phyloP scores from a whole-genome alignment of 148 eudicot genomes.

The Polygonum aviculare region DNA sequence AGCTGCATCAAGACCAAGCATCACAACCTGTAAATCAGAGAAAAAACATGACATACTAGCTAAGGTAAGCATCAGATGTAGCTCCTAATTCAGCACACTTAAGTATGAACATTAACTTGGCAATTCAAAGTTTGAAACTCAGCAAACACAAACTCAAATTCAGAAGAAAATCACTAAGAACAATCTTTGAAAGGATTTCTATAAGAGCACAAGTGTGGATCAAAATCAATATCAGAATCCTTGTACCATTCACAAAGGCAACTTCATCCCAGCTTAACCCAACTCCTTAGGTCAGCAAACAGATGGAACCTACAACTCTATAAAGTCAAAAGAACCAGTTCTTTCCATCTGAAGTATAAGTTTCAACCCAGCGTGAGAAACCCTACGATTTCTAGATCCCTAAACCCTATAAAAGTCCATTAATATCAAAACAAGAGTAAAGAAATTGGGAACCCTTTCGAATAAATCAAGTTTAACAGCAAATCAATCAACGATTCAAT shows the following conservation, averaged over 20 bases:
- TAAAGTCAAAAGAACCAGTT: background rate
- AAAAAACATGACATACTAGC: background rate
- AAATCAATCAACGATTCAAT: background rate
- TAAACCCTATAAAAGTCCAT: background rate
- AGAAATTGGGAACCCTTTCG: background rate
- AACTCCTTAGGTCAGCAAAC: background rate
- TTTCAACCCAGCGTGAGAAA: background rate
- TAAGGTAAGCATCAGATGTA: background rate
- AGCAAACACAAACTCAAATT: background rate
- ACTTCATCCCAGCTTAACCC: background rate
- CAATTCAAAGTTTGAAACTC: background rate
- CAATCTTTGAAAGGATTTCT: background rate
- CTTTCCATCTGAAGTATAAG: background rate
- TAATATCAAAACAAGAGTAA: background rate
- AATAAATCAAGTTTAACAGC: background rate
- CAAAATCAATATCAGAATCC: background rate
- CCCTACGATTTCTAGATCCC: background rate
- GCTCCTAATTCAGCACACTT: background rate
- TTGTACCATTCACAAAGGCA: background rate
- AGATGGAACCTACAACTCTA: background rate
- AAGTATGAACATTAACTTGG: background rate
- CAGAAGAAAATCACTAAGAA: background rate
- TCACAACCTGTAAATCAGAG: conserved; percentile 56
- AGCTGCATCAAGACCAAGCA: conserved; percentile 99
- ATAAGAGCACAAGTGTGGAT: background rate